Evolutionary conservation across 2,329 filamentous ascomycete species (phyloP).

Genomic region (Cryphonectria nitschkei): DNA sequence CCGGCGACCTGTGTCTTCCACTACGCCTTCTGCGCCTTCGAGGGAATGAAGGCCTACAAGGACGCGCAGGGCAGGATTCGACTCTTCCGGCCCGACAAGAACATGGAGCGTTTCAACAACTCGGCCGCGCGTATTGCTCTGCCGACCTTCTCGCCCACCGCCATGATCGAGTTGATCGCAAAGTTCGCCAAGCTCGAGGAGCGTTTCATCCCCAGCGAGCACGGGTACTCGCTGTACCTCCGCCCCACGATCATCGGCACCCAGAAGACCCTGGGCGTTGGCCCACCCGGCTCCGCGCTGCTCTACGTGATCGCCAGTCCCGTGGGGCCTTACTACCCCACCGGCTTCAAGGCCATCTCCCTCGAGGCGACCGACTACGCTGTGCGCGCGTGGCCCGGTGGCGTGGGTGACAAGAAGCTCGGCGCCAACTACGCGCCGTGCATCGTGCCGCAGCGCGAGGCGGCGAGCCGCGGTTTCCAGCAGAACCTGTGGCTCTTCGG

Average conservation of each 20-base stretch:
- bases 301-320: conserved; percentile 95
- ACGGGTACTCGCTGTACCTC: conserved; percentile 93
- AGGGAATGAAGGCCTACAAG: conserved; percentile 99
- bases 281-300: conserved; percentile 87
- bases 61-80: conserved; percentile 77
- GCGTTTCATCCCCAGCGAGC: conserved; percentile 83
- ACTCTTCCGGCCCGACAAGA: conserved; percentile 92
- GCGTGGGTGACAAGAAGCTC: conserved; percentile 97
- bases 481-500: conserved; percentile 99
- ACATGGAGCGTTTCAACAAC: conserved; percentile 94
- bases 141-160: conserved; percentile 77
- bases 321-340: conserved; percentile 97
- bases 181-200: conserved; percentile 80
- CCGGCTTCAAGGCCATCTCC: conserved; percentile 95
- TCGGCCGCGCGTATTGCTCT: conserved; percentile 90
- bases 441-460: conserved; percentile 93
- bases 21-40: conserved; percentile 97
- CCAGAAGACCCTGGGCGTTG: conserved; percentile 89
- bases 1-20: conserved; percentile 97
- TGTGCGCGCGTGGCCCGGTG: conserved; percentile 95
- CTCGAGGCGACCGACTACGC: conserved; percentile 96
- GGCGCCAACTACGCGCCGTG: conserved; percentile 99
- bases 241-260: conserved; percentile 97
- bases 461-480: conserved; percentile 89
- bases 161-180: conserved; percentile 79